phyloP scores from a whole-genome alignment of 2,329 filamentous ascomycete species.

The Elsinoe arachidis region DNA sequence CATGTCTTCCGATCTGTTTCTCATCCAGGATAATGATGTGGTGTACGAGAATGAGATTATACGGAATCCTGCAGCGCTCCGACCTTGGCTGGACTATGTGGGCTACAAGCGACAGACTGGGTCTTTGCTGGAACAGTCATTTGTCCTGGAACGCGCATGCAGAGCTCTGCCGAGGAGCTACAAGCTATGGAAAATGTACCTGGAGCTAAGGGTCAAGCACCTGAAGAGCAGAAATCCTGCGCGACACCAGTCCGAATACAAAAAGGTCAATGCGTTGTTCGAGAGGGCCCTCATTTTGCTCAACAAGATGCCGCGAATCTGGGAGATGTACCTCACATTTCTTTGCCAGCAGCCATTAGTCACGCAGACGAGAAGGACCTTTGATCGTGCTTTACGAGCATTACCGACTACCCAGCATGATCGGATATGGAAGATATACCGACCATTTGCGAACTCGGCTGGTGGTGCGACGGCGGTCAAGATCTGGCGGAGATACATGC shows the following conservation, averaged over 20 bases:
- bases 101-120: conserved; percentile 85
- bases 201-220: conserved; percentile 66
- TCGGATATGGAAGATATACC: conserved; percentile 86
- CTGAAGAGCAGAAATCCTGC: conserved; percentile 69
- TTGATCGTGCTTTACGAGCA: conserved; percentile 84
- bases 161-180: conserved; percentile 85
- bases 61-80: conserved; percentile 73
- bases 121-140: conserved; percentile 74
- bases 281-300: conserved; percentile 85
- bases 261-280: conserved; percentile 91
- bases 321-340: conserved; percentile 95
- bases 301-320: conserved; percentile 98
- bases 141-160: conserved; percentile 83
- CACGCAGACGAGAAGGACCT: conserved; percentile 74
- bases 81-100: conserved; percentile 92
- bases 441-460: conserved; percentile 82
- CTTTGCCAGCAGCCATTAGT: conserved; percentile 86
- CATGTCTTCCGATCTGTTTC: conserved; percentile 29
- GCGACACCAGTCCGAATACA: conserved; percentile 68
- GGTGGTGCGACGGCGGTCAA: conserved; percentile 84
- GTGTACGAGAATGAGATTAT: conserved; percentile 95
- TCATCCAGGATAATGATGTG: conserved; percentile 74
- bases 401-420: conserved; percentile 92
- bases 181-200: conserved; percentile 98
- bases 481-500: conserved; percentile 93